Base-by-base conservation (phyloP, 495 filamentous ascomycete species). In the Penicillium cosmopolitanum region DNA sequence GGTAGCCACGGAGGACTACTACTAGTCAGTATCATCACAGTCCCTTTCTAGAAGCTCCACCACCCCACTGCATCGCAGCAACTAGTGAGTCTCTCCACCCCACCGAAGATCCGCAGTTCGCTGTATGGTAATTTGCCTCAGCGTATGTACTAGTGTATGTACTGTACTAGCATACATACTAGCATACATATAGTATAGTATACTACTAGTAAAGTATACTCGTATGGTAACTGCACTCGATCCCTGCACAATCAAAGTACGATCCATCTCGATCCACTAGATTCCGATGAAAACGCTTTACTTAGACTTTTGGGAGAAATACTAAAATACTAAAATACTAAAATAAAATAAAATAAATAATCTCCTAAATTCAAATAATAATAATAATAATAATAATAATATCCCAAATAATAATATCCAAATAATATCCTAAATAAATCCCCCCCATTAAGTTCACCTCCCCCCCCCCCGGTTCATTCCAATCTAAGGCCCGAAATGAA, bases 31-130 rank as follows among this genome's bases (percentile, higher is more conserved):
- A 31, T 31, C 28, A 31, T 31, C 28, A 31, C 28, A 16, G 3
- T 25, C 34, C 44, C 31, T 48, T 23, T 38, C 36, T 38, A 38
- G 36, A 38, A 38, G 44, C 54, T 52, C 59, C 59, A 56, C 59
- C 9, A 60, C 63, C 65, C 56, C 63, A 61, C 60, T 38, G 12
- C 11, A 38, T 38, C 36, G 36, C 67, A 66, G 67, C 51, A 50
- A 60, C 52, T 59, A 64, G 57, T 64, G 61, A 67, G 68, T 70
- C 69, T 71, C 68, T 62, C 68, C 70, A 69, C 66, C 67, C 68
- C 71, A 73, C 66, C 64, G 73, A 74, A 67, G 73, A 76, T 74
- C 74, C 74, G 69, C 74, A 77, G 72, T 75, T 74, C 69, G 68
- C 67, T 66, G 66, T 70, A 69, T 58, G 58, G 73, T 75, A 77